Evolutionary conservation across 73 alveolate genomes (phyloP).

Genomic region (Paraurostyla sp.): DNA sequence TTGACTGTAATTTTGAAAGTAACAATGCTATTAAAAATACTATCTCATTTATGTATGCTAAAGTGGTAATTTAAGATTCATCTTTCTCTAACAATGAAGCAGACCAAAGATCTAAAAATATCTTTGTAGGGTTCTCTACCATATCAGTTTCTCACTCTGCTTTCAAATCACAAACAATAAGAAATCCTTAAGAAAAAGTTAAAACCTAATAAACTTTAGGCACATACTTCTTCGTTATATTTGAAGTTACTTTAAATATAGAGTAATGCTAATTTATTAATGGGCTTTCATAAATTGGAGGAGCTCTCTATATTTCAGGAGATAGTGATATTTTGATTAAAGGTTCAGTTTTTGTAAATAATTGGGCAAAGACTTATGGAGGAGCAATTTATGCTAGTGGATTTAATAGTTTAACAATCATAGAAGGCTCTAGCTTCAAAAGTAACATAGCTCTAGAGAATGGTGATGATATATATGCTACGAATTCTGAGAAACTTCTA

Average conservation of each 20-base stretch:
- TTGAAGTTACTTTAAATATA: background rate
- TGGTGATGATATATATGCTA: slow-evolving; percentile 39
- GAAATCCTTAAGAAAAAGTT: no score
- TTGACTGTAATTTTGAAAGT: background rate
- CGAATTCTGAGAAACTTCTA: background rate
- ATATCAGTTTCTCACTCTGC: background rate
- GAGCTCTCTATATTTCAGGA: slow-evolving; percentile 63
- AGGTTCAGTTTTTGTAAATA: background rate
- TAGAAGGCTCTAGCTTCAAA: background rate
- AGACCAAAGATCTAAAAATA: background rate
- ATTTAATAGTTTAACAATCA: background rate
- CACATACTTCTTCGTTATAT: no score
- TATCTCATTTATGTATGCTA: slow-evolving; percentile 24
- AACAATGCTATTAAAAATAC: slow-evolving; percentile 36
- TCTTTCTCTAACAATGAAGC: slow-evolving; percentile 12
- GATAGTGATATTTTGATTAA: background rate
- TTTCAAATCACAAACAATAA: no score
- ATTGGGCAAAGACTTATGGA: slow-evolving; percentile 17
- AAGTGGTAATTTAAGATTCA: background rate
- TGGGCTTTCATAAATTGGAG: slow-evolving; percentile 38
- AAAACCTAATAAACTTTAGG: no score
- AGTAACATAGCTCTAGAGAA: slow-evolving; percentile 17
- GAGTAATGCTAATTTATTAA: background rate
- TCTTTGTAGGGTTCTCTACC: slow-evolving; percentile 45
- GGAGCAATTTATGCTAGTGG: slow-evolving; percentile 56